These are phyloP conservation scores for Neofusicoccum umdonicola DNA, from an alignment of 2,329 filamentous ascomycete species.

Conservation along the genomic window DNA sequence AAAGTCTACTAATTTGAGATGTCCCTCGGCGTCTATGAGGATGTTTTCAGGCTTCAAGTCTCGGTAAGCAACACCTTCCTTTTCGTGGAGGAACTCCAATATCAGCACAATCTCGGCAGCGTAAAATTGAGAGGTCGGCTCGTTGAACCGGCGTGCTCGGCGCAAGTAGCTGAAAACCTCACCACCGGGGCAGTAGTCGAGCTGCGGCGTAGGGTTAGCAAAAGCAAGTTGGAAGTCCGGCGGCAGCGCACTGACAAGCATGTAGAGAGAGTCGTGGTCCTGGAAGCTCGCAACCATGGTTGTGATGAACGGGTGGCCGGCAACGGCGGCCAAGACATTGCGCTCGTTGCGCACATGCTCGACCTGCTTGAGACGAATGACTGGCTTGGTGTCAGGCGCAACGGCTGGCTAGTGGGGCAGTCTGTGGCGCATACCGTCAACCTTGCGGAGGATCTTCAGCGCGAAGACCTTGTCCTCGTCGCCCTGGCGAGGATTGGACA, in stretches of 20 bases:
- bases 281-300: conserved; percentile 75
- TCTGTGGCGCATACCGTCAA: conserved; percentile 42
- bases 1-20: conserved; percentile 82
- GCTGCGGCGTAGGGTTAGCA: conserved; percentile 38
- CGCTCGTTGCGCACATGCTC: conserved; percentile 85
- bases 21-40: conserved; percentile 71
- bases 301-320: conserved; percentile 81
- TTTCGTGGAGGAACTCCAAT: conserved; percentile 75
- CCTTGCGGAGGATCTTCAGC: conserved; percentile 72
- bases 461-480: conserved; percentile 70
- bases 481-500: conserved; percentile 51
- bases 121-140: conserved; percentile 76
- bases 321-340: conserved; percentile 71
- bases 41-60: conserved; percentile 84
- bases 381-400: conserved; percentile 35
- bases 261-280: conserved; percentile 74
- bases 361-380: conserved; percentile 81
- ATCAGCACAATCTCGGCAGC: conserved; percentile 81
- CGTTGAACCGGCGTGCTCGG: conserved; percentile 74
- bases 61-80: conserved; percentile 76
- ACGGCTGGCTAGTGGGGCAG: background rate
- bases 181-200: conserved; percentile 79
- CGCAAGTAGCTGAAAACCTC: conserved; percentile 83
- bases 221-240: background rate
- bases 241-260: conserved; percentile 54